Percentiles rank a stretch among this genome's conserved stretches.
phyloP scores from a whole-genome alignment of 1,284 basidiomycete species.

The Tylopilus sp. region DNA sequence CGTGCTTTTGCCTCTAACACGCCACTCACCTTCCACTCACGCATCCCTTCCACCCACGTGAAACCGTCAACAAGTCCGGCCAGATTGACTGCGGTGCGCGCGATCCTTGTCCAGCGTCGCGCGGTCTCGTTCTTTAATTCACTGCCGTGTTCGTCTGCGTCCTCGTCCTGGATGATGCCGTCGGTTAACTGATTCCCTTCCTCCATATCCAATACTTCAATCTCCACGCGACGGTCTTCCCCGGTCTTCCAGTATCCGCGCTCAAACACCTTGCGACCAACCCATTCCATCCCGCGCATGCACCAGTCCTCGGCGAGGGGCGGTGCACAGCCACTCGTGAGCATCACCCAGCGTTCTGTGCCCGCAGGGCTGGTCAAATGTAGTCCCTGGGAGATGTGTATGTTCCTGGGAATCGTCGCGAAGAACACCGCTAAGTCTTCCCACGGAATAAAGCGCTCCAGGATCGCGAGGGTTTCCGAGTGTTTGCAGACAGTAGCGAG shows the following conservation, averaged over 20 bases:
- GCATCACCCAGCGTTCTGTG: slow-evolving; percentile 51
- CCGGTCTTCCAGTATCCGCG: slow-evolving; percentile 85
- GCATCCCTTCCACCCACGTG: slow-evolving; percentile 56
- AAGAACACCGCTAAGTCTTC: slow-evolving; percentile 67
- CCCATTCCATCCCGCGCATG: slow-evolving; percentile 93
- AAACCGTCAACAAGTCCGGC: slow-evolving; percentile 76
- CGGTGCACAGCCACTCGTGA: slow-evolving; percentile 61
- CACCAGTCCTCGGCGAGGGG: slow-evolving; percentile 95
- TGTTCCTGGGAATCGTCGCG: slow-evolving; percentile 54
- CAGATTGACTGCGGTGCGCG: slow-evolving; percentile 69
- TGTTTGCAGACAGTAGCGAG: slow-evolving; percentile 74
- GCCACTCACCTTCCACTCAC: slow-evolving; percentile 68
- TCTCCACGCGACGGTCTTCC: slow-evolving; percentile 65
- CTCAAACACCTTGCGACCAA: slow-evolving; percentile 82
- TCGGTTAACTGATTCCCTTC: slow-evolving; percentile 61
- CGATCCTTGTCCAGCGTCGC: slow-evolving; percentile 71
- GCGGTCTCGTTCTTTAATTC: slow-evolving; percentile 28
- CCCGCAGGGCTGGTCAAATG: slow-evolving; percentile 20
- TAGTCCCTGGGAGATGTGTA: slow-evolving; percentile 47
- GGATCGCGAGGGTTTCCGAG: slow-evolving; percentile 50
- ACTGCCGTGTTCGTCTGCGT: slow-evolving; percentile 44
- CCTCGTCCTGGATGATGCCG: slow-evolving; percentile 77
- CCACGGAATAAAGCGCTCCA: slow-evolving; percentile 88
- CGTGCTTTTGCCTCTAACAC: slow-evolving; percentile 66
- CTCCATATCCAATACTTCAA: slow-evolving; percentile 71